Evolutionary conservation across 2,329 filamentous ascomycete genomes (phyloP).

Genomic region (Didymellaceae sp.): DNA sequence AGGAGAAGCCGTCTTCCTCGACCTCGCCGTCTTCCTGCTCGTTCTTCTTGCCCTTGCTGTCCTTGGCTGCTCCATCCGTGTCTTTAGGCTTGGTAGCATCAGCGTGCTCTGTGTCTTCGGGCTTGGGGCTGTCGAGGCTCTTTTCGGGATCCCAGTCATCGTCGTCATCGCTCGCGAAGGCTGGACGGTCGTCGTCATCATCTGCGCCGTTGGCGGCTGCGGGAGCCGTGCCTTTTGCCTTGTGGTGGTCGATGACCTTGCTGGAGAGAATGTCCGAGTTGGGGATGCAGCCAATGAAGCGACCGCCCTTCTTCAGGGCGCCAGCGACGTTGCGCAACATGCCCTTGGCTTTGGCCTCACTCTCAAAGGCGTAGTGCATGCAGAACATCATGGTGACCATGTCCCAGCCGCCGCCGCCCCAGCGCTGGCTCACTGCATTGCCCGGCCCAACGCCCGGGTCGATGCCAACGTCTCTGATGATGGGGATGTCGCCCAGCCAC

Average conservation of each 20-base stretch:
- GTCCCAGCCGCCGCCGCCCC: slow-evolving; percentile 81
- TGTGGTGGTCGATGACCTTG: slow-evolving; percentile 79
- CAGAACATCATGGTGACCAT: slow-evolving; percentile 99
- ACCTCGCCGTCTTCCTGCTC: slow-evolving; percentile 55
- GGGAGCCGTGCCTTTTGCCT: slow-evolving; percentile 50
- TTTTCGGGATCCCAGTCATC: slow-evolving; percentile 57
- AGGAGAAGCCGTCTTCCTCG: slow-evolving; percentile 64
- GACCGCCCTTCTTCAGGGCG: slow-evolving; percentile 88
- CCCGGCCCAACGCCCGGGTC: slow-evolving; percentile 71
- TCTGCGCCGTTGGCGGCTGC: slow-evolving; percentile 38
- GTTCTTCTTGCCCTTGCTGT: slow-evolving; percentile 50
- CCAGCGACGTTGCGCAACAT: slow-evolving; percentile 95
- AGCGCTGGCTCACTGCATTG: slow-evolving; percentile 65
- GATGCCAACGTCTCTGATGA: slow-evolving; percentile 87
- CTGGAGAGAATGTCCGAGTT: slow-evolving; percentile 89
- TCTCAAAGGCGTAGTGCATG: slow-evolving; percentile 98
- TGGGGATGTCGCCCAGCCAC: slow-evolving; percentile 78
- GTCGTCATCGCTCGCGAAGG: slow-evolving; percentile 48
- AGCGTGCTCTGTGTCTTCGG: slow-evolving; percentile 46
- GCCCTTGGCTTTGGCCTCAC: slow-evolving; percentile 82
- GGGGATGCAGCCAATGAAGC: slow-evolving; percentile 95
- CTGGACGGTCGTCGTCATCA: slow-evolving; percentile 44
- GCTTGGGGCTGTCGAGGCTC: slow-evolving; percentile 48
- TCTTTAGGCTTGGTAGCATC: slow-evolving; percentile 14
- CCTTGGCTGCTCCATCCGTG: slow-evolving; percentile 24